A percentile compares a stretch with the other conserved stretches of the same genome.
These are phyloP conservation scores for Fistulinella cinereoalba DNA, from an alignment of 1,284 basidiomycete genomes.

Conservation along the genomic window DNA sequence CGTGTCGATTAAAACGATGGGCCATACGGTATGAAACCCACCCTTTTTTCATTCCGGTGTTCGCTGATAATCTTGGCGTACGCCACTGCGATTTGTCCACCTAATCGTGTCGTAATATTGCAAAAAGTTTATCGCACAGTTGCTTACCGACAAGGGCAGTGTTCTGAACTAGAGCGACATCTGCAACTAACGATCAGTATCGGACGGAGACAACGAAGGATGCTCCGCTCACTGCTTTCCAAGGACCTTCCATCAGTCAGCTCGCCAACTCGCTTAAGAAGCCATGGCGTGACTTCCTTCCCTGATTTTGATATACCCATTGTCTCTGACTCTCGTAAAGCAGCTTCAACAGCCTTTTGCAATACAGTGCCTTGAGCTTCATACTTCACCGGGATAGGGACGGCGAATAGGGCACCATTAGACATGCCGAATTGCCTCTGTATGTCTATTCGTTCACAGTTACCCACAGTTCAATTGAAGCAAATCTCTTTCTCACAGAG, in stretches of 20 bases:
- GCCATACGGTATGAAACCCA: constrained; percentile 11
- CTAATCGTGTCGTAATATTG: constrained; percentile 35
- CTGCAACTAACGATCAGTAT: constrained; percentile 37
- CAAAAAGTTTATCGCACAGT: too few species aligned
- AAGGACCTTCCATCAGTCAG: constrained; percentile 77
- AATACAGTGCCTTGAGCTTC: constrained; percentile 67
- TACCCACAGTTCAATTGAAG: constrained; percentile 1
- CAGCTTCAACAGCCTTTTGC: constrained; percentile 82
- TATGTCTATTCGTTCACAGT: constrained; percentile 41
- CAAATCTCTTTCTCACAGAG: constrained; percentile 50
- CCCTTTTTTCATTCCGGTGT: constrained; percentile 11
- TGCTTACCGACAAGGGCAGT: constrained; percentile 80
- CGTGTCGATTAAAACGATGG: constrained; percentile 1
- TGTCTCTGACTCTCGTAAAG: constrained; percentile 79
- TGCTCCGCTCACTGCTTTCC: constrained; percentile 55
- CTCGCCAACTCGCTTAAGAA: constrained; percentile 82
- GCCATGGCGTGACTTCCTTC: constrained; percentile 95
- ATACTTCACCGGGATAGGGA: constrained; percentile 84
- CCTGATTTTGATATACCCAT: constrained; percentile 81
- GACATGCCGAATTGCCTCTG: constrained; percentile 63
- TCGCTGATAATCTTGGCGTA: constrained; percentile 56
- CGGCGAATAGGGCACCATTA: constrained; percentile 81
- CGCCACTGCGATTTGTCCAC: constrained; percentile 78
- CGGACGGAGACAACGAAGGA: background rate
- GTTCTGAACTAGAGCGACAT: constrained; percentile 89